phyloP scores from a whole-genome alignment of 352 stramenopile genomes.

The Pythium diclinum region DNA sequence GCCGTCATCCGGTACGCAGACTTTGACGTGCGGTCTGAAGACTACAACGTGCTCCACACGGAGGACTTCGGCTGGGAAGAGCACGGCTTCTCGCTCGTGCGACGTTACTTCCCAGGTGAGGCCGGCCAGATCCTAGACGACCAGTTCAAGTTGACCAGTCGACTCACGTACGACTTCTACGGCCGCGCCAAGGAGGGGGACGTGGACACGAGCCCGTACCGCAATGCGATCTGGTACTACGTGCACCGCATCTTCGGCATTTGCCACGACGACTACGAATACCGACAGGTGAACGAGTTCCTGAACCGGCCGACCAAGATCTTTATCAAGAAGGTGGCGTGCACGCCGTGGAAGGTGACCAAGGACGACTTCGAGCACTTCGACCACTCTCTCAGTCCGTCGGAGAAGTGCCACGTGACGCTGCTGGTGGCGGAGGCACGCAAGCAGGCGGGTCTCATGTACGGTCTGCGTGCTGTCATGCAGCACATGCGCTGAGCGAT shows the following conservation, averaged over 20 bases:
- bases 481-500: slow-evolving; percentile 74
- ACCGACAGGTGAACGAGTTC: slow-evolving; percentile 78
- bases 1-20: slow-evolving; percentile 78
- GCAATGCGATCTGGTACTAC: slow-evolving; percentile 85
- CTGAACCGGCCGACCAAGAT: slow-evolving; percentile 84
- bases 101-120: slow-evolving; percentile 79
- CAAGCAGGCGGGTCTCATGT: slow-evolving; percentile 87
- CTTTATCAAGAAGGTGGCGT: slow-evolving; percentile 86
- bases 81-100: slow-evolving; percentile 85
- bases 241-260: slow-evolving; percentile 88
- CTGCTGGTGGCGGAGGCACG: slow-evolving; percentile 77
- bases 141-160: slow-evolving; percentile 83
- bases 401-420: slow-evolving; percentile 85
- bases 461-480: slow-evolving; percentile 83
- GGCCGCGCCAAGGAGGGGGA: slow-evolving; percentile 50
- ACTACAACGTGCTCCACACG: slow-evolving; percentile 83
- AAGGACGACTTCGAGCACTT: slow-evolving; percentile 84
- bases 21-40: slow-evolving; percentile 80
- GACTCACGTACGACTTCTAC: slow-evolving; percentile 82
- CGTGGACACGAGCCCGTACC: slow-evolving; percentile 80
- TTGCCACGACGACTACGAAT: slow-evolving; percentile 88
- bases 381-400: slow-evolving; percentile 67
- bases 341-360: slow-evolving; percentile 80
- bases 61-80: slow-evolving; percentile 89
- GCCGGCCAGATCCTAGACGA: slow-evolving; percentile 83